Base-by-base conservation (phyloP, 78 protist genomes). In the Dictyostelium purpureum region DNA sequence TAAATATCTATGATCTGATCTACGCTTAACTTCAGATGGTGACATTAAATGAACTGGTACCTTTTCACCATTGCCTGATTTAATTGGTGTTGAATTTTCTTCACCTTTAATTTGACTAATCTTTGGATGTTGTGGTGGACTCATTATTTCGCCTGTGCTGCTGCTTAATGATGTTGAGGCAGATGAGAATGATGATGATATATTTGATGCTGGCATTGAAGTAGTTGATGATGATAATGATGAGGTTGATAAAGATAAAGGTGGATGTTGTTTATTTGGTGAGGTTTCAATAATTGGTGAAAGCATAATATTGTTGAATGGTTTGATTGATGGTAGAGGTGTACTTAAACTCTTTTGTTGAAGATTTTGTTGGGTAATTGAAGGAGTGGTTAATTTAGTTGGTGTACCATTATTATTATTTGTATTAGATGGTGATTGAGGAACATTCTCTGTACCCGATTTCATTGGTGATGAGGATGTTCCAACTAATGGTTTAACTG, bases 11-110 rank as follows among this genome's bases (percentile, higher is more conserved):
- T 42, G 42, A 40, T 31, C 26, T 1, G 74, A 52, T 40, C 85
- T 33, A n/a, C 63, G 63, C 40, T 78, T 61, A 10, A 78, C 61
- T 31, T 61, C 71, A 5, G 73, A 37, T 2, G 77, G 82, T 11
- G 74, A 73, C 45, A 61, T 28, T 43, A 74, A 35, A 40, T 83
- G 71, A 2, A 74, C 21, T 26, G 54, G 37, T 40, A 28, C 66
- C 6, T 0, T 69, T 24, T 6, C 7, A 42, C 45, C 35, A 42
- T 31, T 61, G 1, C 16, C 7, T 14, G 28, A n/a, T 47, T 51
- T 47, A 7, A 6, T 18, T 19, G 81, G 81, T 75, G 81, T 75
- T 31, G 66, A 26, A 6, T 12, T 24, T 2, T 33, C 21, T 18
- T 43, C 79, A 21, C 18, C 24, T 52, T 75, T 75, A 18, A 75